Evolutionary conservation across 805 yeast species (phyloP).

Genomic region (Metschnikowia colocasiae): DNA sequence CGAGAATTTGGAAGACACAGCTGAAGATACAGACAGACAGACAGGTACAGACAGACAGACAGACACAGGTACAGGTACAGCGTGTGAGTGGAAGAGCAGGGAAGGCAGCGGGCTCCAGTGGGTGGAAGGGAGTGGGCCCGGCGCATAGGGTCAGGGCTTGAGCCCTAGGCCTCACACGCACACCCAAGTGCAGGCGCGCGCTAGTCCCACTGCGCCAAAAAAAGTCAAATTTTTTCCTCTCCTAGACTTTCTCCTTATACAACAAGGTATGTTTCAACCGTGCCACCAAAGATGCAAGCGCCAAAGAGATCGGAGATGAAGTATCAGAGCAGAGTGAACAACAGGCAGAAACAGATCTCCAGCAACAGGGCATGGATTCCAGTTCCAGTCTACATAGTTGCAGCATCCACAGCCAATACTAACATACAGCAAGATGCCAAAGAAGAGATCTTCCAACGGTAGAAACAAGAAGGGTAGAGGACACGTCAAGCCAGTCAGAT

Average conservation of each 20-base stretch:
- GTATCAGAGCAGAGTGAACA: too few relatives aligned
- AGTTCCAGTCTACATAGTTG: too few relatives aligned
- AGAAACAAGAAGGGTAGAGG: conserved; percentile 99
- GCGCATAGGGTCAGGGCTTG: conserved; percentile 15
- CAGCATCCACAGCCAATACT: conserved; percentile 10
- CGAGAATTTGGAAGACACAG: too few relatives aligned
- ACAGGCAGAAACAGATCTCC: too few relatives aligned
- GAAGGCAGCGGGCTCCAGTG: too few relatives aligned
- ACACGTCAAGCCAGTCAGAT: conserved; percentile 99
- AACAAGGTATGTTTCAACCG: conserved; percentile 16
- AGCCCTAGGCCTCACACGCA: conserved; percentile 14
- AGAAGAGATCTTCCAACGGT: conserved; percentile 99
- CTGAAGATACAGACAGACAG: too few relatives aligned
- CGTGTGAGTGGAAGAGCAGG: too few relatives aligned
- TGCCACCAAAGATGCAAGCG: neutral
- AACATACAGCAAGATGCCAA: conserved; percentile 73
- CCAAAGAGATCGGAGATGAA: too few relatives aligned
- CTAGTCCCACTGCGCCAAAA: conserved; percentile 13
- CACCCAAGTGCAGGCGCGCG: conserved; percentile 12
- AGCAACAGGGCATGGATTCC: too few relatives aligned
- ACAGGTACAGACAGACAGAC: too few relatives aligned
- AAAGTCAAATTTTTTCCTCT: conserved; percentile 17
- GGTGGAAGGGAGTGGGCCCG: too few relatives aligned
- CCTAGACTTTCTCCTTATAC: conserved; percentile 16
- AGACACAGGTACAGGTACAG: too few relatives aligned